Base-by-base conservation (phyloP, 805 yeast species). In the Monosporozyma aerobia region DNA sequence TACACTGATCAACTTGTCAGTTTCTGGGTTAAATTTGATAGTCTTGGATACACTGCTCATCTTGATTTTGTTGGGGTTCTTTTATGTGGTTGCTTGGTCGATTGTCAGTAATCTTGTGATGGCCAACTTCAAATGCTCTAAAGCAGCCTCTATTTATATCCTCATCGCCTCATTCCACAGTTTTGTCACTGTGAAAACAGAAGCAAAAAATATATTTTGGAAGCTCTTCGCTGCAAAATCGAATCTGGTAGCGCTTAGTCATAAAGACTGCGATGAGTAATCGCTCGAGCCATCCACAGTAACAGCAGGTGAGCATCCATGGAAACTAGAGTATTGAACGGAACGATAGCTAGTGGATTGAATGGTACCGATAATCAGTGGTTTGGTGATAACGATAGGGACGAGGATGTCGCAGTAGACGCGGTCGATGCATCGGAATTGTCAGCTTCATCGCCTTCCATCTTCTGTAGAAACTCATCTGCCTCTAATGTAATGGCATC, bases 1-100 rank as follows among this genome's bases (percentile, higher is more conserved):
- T 9, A 81, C 67, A 0, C 90, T 83, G 44, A 81, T 68, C 14
- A 82, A 59, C 58, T 80, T 75, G 49, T 80, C 75, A 3, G 77
- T 73, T 5, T 75, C 64, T n/a, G 79, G 73, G 43, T 65, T 68
- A 56, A 58, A 70, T 51, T 69, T 69, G 32, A 75, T 62, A n/a
- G 70, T 63, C 49, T 73, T 71, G 2, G 78, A 74, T 30, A 73
- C 56, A 25, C 63, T 51, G 11, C 68, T 48, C 25, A 54, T 55
- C 61, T 59, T 65, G n/a, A 25, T 35, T 49, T 2, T 16, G 13
- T 23, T 30, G n/a, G 13, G 9, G 8, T 9, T 44, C 9, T 29
- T 46, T 16, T 23, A 19, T 2, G 25, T 33, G 2, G 13, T 22
- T 22, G 13, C 29, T 27, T 27, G 29, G 7, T 27, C 29, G 5